A percentile compares a stretch with the other conserved stretches of the same genome.
Evolutionary conservation across 768 basidiomycete genomes (phyloP).

Genomic region (Gymnopilus junonius): DNA sequence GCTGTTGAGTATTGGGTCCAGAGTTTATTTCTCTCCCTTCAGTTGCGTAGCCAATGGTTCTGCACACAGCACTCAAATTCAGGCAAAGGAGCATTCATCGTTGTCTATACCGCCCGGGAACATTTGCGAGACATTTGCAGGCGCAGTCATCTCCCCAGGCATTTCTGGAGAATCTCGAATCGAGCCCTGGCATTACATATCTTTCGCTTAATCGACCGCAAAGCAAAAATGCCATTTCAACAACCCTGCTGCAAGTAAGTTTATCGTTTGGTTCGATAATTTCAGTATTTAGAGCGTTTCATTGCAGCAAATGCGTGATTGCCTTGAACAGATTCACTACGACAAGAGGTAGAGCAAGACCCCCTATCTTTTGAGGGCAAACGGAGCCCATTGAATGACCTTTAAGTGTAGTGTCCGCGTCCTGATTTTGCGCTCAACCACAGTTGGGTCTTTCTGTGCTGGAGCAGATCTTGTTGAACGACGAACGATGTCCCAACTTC

Average conservation of each 20-base stretch:
- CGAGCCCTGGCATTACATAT: conserved; percentile 68
- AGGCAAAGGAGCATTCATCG: not conserved
- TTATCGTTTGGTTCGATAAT: not conserved
- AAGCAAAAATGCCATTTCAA: conserved; percentile 87
- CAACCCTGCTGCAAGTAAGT: conserved; percentile 66
- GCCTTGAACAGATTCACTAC: conserved; percentile 66
- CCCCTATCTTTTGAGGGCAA: not conserved
- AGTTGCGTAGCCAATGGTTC: not conserved
- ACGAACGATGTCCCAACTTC: conserved; percentile 74
- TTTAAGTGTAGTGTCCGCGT: conserved; percentile 61
- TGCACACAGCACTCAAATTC: not conserved
- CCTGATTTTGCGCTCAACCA: conserved; percentile 82
- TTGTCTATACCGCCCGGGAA: not conserved
- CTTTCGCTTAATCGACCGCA: conserved; percentile 83
- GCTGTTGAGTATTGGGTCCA: no score
- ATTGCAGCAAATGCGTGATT: conserved; percentile 70
- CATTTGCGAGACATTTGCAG: conserved; percentile 25
- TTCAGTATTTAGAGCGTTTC: not conserved
- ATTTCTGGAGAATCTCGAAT: conserved; percentile 54
- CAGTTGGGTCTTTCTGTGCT: conserved; percentile 83
- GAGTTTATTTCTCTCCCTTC: not conserved
- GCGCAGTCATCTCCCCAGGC: conserved; percentile 30
- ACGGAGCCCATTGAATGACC: conserved; percentile 1
- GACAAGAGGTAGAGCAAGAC: conserved; percentile 57
- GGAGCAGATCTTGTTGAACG: conserved; percentile 91